A percentile compares a stretch with the other conserved stretches of the same genome.
Evolutionary conservation across 75 land plant genomes (phyloP).

Genomic region (Pinus taeda): DNA sequence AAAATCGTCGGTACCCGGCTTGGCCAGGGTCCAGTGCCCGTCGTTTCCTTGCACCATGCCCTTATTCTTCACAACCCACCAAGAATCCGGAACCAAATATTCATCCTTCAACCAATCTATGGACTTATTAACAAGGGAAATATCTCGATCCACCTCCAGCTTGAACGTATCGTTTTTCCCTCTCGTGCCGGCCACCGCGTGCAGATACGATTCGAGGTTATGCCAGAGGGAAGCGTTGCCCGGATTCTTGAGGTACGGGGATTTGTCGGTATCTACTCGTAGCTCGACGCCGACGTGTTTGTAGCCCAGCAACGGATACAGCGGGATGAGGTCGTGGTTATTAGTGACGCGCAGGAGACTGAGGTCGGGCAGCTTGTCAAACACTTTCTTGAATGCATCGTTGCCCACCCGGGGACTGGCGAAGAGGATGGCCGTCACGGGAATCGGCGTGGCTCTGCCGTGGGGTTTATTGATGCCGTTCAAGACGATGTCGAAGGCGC

Average conservation of each 20-base stretch:
- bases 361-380: constrained; percentile 16
- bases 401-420: constrained; percentile 29
- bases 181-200: background rate
- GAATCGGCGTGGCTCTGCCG: background rate
- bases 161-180: background rate
- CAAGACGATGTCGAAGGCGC: constrained; percentile 31
- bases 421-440: constrained; percentile 23
- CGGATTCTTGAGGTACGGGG: constrained; percentile 9
- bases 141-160: background rate
- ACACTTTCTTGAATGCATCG: constrained; percentile 14
- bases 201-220: constrained; percentile 10
- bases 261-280: constrained; percentile 4
- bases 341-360: constrained; percentile 24
- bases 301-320: constrained; percentile 19
- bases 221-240: constrained; percentile 3
- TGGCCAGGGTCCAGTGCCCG: constrained; percentile 53
- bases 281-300: constrained; percentile 29
- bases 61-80: constrained; percentile 61
- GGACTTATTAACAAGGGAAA: constrained; percentile 39
- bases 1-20: constrained; percentile 6
- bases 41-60: constrained; percentile 56
- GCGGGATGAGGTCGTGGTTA: constrained; percentile 15
- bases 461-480: constrained; percentile 10
- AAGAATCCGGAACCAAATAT: constrained; percentile 36
- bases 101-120: constrained; percentile 42